Base-by-base conservation (phyloP, 495 filamentous ascomycete genomes). In the Cercophora samala region DNA sequence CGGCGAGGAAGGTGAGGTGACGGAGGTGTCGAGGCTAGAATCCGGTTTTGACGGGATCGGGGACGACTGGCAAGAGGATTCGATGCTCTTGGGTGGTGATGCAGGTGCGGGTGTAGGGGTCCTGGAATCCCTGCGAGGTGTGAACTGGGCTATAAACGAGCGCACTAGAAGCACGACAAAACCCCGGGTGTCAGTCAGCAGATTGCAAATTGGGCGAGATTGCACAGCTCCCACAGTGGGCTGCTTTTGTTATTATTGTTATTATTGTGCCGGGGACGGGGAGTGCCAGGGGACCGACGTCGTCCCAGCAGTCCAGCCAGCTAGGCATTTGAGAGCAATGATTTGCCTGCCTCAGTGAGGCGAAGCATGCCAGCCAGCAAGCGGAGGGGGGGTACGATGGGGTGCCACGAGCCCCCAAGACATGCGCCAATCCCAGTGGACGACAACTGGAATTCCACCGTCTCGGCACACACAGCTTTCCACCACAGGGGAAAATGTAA, bases 71-170 rank as follows among this genome's bases (percentile, higher is more conserved):
- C 8, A 46, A 9, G 37, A 46, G n/a, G 67, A 55, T 32, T 65
- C 37, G 15, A 75, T 71, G 72, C 67, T 73, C 11, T 75, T 72
- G 42, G 79, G 75, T 4, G 79, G 73, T 21, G 76, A 68, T 37
- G 78, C 70, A 58, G 76, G 67, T 37, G 78, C 70, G 55, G 76
- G 78, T 42, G 79, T 77, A 53, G 77, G 71, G 64, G 72, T 73
- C 22, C 73, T 72, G 13, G 79, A 76, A 63, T 79, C 79, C 75
- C 77, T 74, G 75, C 76, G 74, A 63, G 78, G 75, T 60, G 84
- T 84, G 72, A 86, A 82, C 64, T 80, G 80, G 70, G 84, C 82
- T 78, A 88, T 87, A 80, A 87, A 88, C 72, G 85, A 88, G 54
- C 83, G 74, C 25, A 88, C 85, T 88, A 69, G 73, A 59, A 54